Evolutionary conservation across 768 basidiomycete genomes (phyloP), one percentile per base, ranked within the genome.

Genomic region (Hericium rajendrae): DNA sequence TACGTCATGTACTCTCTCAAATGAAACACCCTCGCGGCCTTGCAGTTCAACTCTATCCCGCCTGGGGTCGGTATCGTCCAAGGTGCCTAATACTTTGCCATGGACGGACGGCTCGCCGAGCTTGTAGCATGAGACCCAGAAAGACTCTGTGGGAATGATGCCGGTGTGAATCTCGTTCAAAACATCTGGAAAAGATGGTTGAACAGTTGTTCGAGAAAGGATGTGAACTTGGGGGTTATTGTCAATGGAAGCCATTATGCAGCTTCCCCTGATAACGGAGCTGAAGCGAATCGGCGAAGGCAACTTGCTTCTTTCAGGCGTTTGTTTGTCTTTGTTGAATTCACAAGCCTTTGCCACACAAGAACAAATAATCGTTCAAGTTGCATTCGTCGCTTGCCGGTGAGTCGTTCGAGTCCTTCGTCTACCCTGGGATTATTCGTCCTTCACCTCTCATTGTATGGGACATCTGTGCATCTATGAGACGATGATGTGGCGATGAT

Each of bases 91-190:
- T 15, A 63, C 32, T 41, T 61, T 63, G 43, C 60, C 57, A 24
- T 63, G 62, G n/a, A 63, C 18, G 18, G 62, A 61, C 1, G 53
- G 53, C 39, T 63, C 57, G 6, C 56, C 57, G 13, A 57, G 54
- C 50, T 61, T 63, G 57, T 59, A 61, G 49, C 54, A 61, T 16
- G 62, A 63, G 28, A 63, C 54, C 62, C 62, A 63, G 37, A 63
- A 48, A 40, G 51, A 41, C 49, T 63, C 62, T 2, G 62, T 54
- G 18, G 60, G 60, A 20, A 63, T 38, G 11, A 54, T 41, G 22
- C 57, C 62, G 50, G 57, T 52, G 24, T 61, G 54, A 20, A 63
- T 41, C 15, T 63, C 60, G n/a, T 57, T 62, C 43, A 63, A 49
- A 12, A 61, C 62, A 15, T 54, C 56, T 15, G 43, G 54, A 26